Evolutionary conservation across 345 rosid genomes (phyloP).

Genomic region (Melastoma malabathricum): DNA sequence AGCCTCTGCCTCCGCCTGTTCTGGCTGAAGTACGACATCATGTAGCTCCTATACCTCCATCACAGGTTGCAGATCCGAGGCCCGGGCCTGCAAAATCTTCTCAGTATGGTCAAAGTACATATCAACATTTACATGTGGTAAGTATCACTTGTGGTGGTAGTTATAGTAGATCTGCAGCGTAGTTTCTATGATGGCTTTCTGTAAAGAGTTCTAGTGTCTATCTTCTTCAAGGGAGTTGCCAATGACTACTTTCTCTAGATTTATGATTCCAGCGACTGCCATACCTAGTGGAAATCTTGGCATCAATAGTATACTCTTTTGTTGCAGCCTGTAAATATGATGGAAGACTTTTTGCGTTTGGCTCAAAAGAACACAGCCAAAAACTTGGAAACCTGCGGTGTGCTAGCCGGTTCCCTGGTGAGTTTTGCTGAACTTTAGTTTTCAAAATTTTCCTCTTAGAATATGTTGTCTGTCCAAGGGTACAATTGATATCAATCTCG

Average conservation of each 20-base stretch:
- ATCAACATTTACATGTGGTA: slow-evolving; percentile 82
- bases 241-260: too few relatives aligned
- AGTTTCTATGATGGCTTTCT: too few relatives aligned
- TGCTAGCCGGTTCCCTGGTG: slow-evolving; percentile 92
- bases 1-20: slow-evolving; percentile 93
- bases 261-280: too few relatives aligned
- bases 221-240: too few relatives aligned
- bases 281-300: too few relatives aligned
- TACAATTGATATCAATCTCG: slow-evolving; percentile 2
- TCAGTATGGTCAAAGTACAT: slow-evolving; percentile 43
- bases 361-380: slow-evolving; percentile 72
- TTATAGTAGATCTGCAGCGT: too few relatives aligned
- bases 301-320: too few relatives aligned
- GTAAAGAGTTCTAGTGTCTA: too few relatives aligned
- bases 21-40: slow-evolving; percentile 69
- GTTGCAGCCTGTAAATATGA: slow-evolving; percentile 70
- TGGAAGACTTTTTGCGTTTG: slow-evolving; percentile 76
- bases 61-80: slow-evolving; percentile 97
- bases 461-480: slow-evolving; percentile 1
- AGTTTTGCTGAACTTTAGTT: slow-evolving; percentile 10
- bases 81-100: slow-evolving; percentile 84
- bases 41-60: slow-evolving; percentile 54
- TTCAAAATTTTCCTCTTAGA: neutral
- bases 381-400: slow-evolving; percentile 88
- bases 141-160: slow-evolving; percentile 13